Evolutionary conservation across 768 basidiomycete genomes (phyloP).

Genomic region (Symmetrospora coprosmae): DNA sequence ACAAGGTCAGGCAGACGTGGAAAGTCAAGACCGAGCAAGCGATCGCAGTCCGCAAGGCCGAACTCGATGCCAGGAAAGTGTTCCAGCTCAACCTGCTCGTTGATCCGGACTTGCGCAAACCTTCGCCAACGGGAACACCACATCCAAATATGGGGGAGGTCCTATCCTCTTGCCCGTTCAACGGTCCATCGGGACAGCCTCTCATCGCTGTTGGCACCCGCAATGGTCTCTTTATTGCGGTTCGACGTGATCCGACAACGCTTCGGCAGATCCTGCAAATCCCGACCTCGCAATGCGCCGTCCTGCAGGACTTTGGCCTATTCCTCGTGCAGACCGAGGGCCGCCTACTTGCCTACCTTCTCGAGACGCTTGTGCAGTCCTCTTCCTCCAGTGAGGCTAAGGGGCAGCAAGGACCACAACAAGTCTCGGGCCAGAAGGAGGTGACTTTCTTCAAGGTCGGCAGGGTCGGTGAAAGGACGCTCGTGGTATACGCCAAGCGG

Average conservation of each 20-base stretch:
- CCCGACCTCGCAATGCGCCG: conserved; percentile 84
- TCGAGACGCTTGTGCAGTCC: conserved; percentile 88
- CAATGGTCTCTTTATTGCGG: conserved; percentile 91
- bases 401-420: conserved; percentile 64
- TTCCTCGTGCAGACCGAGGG: conserved; percentile 78
- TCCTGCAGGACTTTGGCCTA: conserved; percentile 89
- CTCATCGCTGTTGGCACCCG: conserved; percentile 87
- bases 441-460: conserved; percentile 95
- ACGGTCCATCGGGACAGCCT: conserved; percentile 65
- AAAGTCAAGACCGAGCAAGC: conserved; percentile 78
- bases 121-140: not conserved
- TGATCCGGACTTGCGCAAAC: conserved; percentile 26
- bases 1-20: conserved; percentile 66
- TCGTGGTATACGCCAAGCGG: conserved; percentile 82
- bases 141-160: conserved; percentile 22
- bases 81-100: conserved; percentile 25
- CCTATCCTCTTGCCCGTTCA: not conserved
- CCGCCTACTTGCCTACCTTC: conserved; percentile 62
- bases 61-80: conserved; percentile 66
- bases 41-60: conserved; percentile 63
- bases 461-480: conserved; percentile 64
- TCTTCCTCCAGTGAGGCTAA: conserved; percentile 40
- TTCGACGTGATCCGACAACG: conserved; percentile 72
- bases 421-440: conserved; percentile 75
- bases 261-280: conserved; percentile 86